Evolutionary conservation across 1,284 basidiomycete genomes (phyloP), one percentile per base, ranked within the genome.

Genomic region (Microstroma glucosiphilum): DNA sequence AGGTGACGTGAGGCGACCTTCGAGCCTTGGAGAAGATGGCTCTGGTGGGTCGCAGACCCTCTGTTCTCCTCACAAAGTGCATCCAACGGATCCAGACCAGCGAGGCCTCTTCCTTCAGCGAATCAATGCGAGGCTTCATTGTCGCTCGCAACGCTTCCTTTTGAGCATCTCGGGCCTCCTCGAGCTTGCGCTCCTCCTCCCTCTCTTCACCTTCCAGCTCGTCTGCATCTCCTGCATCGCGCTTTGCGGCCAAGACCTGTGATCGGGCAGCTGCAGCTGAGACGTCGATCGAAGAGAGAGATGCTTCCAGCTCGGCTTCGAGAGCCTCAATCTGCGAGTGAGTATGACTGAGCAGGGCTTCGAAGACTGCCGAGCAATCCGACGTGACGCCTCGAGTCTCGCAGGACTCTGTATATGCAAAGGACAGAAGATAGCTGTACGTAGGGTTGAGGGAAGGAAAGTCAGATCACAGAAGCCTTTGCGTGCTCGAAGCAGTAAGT

Each of bases 51-150:
- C 89, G 89, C 76, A 88, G 82, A 7, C 89, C 89, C 82, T 93
- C 90, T 0, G 89, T 86, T n/a, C 92, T 83, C 58, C 90, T 82
- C 0, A 88, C 87, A 72, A 92, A 96, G 15, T 93, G 85, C 88
- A 98, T 96, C 79, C 94, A 92, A 84, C 92, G 89, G 78, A 86
- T 84, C 85, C 85, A 86, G 7, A 83, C 84, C 53, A 84, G 80
- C 23, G 83, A 82, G 2, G 82, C 79, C 1, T 81, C 82, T 17
- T 80, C 80, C 64, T 81, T 80, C 55, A 82, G 69, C 15, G 80
- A 81, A 37, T 83, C 81, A n/a, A 85, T 73, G 56, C 83, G 83
- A 6, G 75, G 72, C 71, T 80, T 54, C 66, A 79, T 70, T 42
- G 60, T 65, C 7, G 72, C 74, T 30, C 67, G 68, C 40, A 81